Evolutionary conservation across 2,329 filamentous ascomycete species (phyloP), one percentile per base, ranked within the genome.

Genomic region (Graphium sp.): DNA sequence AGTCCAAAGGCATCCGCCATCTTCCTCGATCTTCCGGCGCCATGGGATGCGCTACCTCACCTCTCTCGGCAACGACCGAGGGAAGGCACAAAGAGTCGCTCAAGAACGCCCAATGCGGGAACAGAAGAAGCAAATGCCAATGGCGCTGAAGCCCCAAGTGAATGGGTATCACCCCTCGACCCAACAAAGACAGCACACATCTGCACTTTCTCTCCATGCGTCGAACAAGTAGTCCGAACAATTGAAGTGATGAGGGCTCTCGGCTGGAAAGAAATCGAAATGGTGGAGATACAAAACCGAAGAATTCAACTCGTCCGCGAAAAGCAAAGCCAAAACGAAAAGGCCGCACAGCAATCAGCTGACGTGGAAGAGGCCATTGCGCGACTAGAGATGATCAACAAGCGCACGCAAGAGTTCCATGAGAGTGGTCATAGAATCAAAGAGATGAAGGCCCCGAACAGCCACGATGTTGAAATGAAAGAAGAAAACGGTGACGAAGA

Each of bases 191-290:
- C 77, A 5, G 70, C 76, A 2, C 66, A 89, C 44, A 66, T 98
- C 31, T 98, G 89, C 57, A 91, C 84, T 1, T 98, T 98, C 55
- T 91, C 80, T 2, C 89, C 89, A 0, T 98, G 89, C 51, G 91
- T 98, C 38, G 89, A 98, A 53, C 89, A 98, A 56, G 87, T 91
- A 14, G 83, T 79, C 30, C 71, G 74, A 32, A 95, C 89, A 0
- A 74, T 93, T 30, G 76, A 80, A 8, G 69, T 71, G 9, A 65
- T 98, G 50, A 75, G 87, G 30, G 67, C 73, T 21, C 58, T 84
- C 6, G 83, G 82, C 30, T 98, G 89, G 89, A 66, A 84, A 7
- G 78, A 87, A 33, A 91, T 95, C 37, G 74, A 81, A 40, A 94
- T 93, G 81, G 80, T 92, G 1, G 89, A 94, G 51, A 69, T 98